Evolutionary conservation across 495 filamentous ascomycete species (phyloP).

Genomic region (Podospora conica): DNA sequence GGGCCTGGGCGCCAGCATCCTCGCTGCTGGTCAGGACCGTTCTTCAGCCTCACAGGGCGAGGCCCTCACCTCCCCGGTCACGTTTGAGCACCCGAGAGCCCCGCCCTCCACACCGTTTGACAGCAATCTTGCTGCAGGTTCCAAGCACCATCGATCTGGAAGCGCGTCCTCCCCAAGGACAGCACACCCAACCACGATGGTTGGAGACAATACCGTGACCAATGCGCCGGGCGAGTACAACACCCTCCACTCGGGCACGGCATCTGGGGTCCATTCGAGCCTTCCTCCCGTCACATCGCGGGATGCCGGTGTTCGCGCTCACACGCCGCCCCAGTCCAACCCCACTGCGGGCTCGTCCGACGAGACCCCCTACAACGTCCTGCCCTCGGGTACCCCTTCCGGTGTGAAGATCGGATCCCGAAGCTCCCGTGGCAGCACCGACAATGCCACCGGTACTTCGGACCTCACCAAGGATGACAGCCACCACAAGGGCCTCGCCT

Average conservation of each 20-base stretch:
- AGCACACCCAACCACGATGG: background rate
- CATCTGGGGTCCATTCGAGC: background rate
- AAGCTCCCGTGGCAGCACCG: background rate
- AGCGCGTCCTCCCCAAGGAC: background rate
- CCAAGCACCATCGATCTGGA: background rate
- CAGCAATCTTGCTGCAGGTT: background rate
- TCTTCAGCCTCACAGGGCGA: background rate
- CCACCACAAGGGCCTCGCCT: slow-evolving; percentile 25
- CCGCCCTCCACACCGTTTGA: slow-evolving; percentile 12
- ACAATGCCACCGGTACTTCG: background rate
- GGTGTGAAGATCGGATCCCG: background rate
- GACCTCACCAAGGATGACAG: slow-evolving; percentile 6
- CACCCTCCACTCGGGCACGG: slow-evolving; percentile 10
- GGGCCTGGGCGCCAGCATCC: slow-evolving; percentile 12
- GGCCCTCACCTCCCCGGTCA: background rate
- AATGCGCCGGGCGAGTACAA: slow-evolving; percentile 15
- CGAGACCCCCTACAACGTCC: background rate
- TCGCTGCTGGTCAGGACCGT: background rate
- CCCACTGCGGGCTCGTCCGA: background rate
- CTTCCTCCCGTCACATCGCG: background rate
- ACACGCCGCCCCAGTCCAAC: background rate
- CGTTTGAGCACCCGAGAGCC: slow-evolving; percentile 21
- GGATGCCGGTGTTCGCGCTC: background rate
- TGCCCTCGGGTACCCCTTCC: slow-evolving; percentile 1
- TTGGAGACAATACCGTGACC: background rate